phyloP scores from a whole-genome alignment of 306 rosid species.

The Hippophae rhamnoides region DNA sequence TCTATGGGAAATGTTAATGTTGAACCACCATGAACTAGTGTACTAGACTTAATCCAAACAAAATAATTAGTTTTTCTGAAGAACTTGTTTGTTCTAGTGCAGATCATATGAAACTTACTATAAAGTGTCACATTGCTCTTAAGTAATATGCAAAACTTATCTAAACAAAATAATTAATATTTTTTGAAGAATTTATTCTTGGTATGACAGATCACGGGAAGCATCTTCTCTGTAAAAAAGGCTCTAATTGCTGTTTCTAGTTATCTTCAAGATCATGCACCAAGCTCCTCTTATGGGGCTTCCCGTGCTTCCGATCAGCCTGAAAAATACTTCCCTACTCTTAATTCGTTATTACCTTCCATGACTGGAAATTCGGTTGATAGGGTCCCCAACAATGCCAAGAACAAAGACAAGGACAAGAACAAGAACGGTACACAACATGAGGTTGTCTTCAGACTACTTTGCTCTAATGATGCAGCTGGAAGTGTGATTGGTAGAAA shows the following conservation, averaged over 20 bases:
- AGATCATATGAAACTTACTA: too few relatives aligned
- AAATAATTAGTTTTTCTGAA: too few relatives aligned
- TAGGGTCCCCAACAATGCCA: conserved; percentile 10
- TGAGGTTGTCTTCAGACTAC: conserved; percentile 43
- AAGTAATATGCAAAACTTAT: too few relatives aligned
- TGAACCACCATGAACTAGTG: too few relatives aligned
- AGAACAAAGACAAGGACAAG: conserved; percentile 14
- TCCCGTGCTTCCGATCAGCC: conserved; percentile 15
- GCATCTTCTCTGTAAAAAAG: conserved; percentile 39
- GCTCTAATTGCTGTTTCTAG: conserved; percentile 36
- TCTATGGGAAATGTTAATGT: too few relatives aligned
- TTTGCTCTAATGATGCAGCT: conserved; percentile 46
- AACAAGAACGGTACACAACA: conserved; percentile 19
- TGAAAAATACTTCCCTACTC: conserved; percentile 33
- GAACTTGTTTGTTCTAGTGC: too few relatives aligned
- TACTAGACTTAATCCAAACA: too few relatives aligned
- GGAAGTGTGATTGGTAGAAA: conserved; percentile 58
- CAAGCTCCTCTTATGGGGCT: conserved; percentile 20
- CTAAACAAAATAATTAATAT: background rate
- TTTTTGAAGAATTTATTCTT: conserved; percentile 19
- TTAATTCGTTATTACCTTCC: conserved; percentile 25
- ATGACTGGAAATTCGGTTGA: conserved; percentile 25
- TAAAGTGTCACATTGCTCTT: too few relatives aligned
- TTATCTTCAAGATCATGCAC: conserved; percentile 49
- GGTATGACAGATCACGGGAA: conserved; percentile 39